Evolutionary conservation across 345 rosid genomes (phyloP), one percentile per base, ranked within the genome.

Genomic region (Adansonia digitata): DNA sequence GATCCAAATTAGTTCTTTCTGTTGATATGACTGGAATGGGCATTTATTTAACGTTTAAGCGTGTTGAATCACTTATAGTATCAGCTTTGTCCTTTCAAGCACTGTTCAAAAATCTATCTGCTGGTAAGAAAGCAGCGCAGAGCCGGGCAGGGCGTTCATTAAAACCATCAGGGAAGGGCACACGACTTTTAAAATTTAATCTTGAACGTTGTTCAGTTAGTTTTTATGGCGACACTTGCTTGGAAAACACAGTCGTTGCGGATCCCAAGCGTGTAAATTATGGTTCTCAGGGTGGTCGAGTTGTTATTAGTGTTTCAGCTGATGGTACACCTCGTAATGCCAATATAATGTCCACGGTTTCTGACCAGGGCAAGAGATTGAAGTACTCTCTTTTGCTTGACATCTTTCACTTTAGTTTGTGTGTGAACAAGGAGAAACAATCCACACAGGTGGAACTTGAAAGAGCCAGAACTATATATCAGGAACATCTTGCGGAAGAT

Each of bases 261-360:
- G 97, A 95, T 82, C 97, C 99, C 59, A 95, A 95, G 86, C 91
- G 92, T 65, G 96, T 95, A 78, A 93, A 93, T 85, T 93, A 91
- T 90, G 99, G 99, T 73, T 93, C 99, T 78, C 99, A 95, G 70
- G 98, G 99, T 88, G 98, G 97, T 53, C 89, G 84, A 62, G 86
- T 87, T 79, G 77, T 85, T 52, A 81, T 95, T 78, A 86, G 84
- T 56, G 82, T 85, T 65, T 85, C 85, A 80, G 90, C 88, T 76
- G 99, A 91, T 78, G 97, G 98, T 57, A 85, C 88, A 61, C 90
- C 83, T 43, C 98, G 99, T 27, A 85, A 82, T 69, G 99, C 99
- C 8, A 86, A 73, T 31, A 63, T 95, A 73, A 74, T 81, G 74
- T 86, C 98, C 31, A 79, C 85, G 64, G 81, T 81, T 65, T 78